These are phyloP conservation scores for Clavispora santaluciae DNA, from an alignment of 805 yeast genomes.

Conservation along the genomic window DNA sequence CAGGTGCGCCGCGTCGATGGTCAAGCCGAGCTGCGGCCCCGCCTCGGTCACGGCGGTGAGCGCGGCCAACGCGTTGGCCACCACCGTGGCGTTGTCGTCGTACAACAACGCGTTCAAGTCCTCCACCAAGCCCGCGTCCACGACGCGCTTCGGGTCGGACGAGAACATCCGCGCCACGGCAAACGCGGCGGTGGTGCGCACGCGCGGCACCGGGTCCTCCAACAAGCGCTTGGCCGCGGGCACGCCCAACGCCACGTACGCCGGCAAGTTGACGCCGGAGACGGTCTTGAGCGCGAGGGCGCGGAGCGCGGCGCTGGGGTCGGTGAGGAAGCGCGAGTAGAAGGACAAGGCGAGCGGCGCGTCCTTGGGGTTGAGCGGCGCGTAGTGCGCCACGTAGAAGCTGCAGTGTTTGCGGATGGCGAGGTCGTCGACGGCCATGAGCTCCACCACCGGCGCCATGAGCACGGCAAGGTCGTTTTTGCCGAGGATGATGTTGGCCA, in stretches of 20 bases:
- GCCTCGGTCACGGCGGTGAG: conserved; percentile 60
- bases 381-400: conserved; percentile 59
- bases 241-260: conserved; percentile 46
- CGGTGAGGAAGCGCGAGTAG: conserved; percentile 49
- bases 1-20: conserved; percentile 46
- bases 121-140: conserved; percentile 40
- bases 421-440: conserved; percentile 54
- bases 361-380: conserved; percentile 51
- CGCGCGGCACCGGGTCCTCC: conserved; percentile 48
- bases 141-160: conserved; percentile 44
- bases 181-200: conserved; percentile 67
- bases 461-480: conserved; percentile 69
- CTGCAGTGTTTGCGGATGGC: conserved; percentile 71
- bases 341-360: conserved; percentile 53
- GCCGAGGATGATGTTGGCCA: conserved; percentile 81
- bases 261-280: conserved; percentile 52
- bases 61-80: conserved; percentile 68
- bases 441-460: conserved; percentile 55
- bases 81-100: conserved; percentile 57
- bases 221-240: conserved; percentile 32
- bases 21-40: conserved; percentile 44
- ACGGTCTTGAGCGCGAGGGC: conserved; percentile 62
- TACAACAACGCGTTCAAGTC: conserved; percentile 48
- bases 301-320: conserved; percentile 44
- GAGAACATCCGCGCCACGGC: conserved; percentile 66